Conservation (phyloP, 1,284 basidiomycete species). For the Puccinia hordei region DNA sequence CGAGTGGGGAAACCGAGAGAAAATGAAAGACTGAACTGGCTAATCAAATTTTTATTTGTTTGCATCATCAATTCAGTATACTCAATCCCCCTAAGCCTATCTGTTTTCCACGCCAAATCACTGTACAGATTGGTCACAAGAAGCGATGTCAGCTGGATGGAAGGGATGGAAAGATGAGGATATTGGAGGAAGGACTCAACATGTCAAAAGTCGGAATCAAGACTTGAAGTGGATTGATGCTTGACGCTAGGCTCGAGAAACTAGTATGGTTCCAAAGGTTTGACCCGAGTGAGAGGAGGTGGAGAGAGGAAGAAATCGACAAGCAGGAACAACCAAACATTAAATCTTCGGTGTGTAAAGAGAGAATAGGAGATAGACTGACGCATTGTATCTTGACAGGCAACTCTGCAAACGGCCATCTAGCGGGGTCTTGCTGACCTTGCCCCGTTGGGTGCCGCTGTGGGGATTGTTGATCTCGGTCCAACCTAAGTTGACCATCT, state of each 20-base stretch:
- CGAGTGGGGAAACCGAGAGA: background rate
- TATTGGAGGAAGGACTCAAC: background rate
- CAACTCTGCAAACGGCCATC: conserved; percentile 1
- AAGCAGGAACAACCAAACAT: background rate
- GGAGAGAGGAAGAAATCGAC: too few relatives aligned
- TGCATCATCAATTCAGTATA: conserved; percentile 23
- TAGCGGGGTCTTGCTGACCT: background rate
- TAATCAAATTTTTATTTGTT: background rate
- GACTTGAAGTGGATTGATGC: background rate
- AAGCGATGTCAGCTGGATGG: background rate
- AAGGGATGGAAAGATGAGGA: background rate
- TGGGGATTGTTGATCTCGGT: background rate
- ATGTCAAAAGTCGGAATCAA: conserved; percentile 19
- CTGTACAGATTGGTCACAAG: background rate
- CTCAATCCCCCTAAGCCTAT: conserved; percentile 3
- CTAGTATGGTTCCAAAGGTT: background rate
- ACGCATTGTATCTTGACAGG: conserved; percentile 20
- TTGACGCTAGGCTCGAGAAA: conserved; percentile 7
- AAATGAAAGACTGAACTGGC: background rate
- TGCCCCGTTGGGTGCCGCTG: background rate
- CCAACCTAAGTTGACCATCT: conserved; percentile 27
- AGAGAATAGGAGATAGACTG: background rate
- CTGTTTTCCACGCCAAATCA: conserved; percentile 31
- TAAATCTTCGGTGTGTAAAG: background rate
- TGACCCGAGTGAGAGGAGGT: background rate